phyloP scores from a whole-genome alignment of 129 eudicot species.

The Lactuca sativa region DNA sequence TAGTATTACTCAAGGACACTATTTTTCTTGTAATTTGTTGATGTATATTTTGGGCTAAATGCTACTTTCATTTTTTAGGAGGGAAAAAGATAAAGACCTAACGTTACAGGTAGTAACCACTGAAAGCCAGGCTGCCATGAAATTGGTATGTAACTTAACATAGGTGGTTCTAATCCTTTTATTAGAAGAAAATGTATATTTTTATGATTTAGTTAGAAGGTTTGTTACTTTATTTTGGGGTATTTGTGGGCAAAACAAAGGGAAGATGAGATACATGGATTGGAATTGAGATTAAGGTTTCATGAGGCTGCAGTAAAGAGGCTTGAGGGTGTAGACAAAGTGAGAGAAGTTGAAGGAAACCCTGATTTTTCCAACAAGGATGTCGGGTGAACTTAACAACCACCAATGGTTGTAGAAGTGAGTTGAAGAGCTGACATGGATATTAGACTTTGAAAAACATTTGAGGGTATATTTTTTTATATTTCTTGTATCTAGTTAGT shows the following conservation, averaged over 20 bases:
- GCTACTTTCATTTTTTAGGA: conserved; percentile 37
- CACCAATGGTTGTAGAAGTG: no score
- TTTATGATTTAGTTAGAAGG: not conserved
- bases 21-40: no score
- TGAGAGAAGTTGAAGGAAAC: no score
- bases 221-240: conserved; percentile 3
- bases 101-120: conserved; percentile 73
- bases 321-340: conserved; percentile 61
- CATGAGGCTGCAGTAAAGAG: conserved; percentile 92
- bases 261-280: conserved; percentile 86
- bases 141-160: conserved; percentile 56
- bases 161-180: no score
- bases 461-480: no score
- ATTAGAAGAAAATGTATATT: no score
- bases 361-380: no score
- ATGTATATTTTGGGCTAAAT: not conserved
- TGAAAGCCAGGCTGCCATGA: conserved; percentile 77
- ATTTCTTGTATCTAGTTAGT: no score
- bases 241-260: conserved; percentile 80
- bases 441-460: no score
- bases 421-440: no score
- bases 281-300: conserved; percentile 91
- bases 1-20: no score
- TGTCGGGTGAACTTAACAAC: no score
- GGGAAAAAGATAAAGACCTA: conserved; percentile 89